Base-by-base conservation (phyloP, 2,329 filamentous ascomycete species). In the Monosporascus ibericus region DNA sequence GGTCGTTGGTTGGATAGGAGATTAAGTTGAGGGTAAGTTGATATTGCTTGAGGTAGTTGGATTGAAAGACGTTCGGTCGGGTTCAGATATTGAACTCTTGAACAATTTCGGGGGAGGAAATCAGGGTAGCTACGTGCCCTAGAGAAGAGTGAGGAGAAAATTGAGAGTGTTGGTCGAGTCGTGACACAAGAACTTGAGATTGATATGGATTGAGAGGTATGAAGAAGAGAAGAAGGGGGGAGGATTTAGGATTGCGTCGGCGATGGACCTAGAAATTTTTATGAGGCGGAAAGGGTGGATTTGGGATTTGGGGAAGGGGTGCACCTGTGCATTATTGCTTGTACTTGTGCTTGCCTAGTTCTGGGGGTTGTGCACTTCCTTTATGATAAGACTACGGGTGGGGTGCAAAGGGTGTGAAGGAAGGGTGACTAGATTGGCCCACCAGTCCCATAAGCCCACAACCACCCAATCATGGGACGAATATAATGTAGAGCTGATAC, bases 51-150 rank as follows among this genome's bases (percentile, higher is more conserved):
- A 59, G 58, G 61, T 62, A 62, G 64, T 66, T 60, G 56, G 62
- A 57, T 57, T 60, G 63, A 59, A 67, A 65, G 63, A 68, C 64
- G 61, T 65, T 68, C 63, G 66, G 61, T 62, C 65, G 55, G 56
- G 60, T 67, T 68, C 65, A 63, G 70, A 14, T 67, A 74, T 79
- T 81, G 78, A 78, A 87, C 85, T 88, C 85, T 87, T 85, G 80
- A 81, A 82, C 80, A 85, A 84, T 80, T 77, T 81, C 79, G 82
- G 79, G 77, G 75, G 73, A 75, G 75, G 63, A 64, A 44, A 72
- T 73, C 78, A 91, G 88, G 88, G 88, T 91, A 88, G 88, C 88
- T 91, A 82, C 75, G 87, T 90, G 88, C 88, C 88, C 88, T 91
- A 91, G 87, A 68, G 54, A 46, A 51, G 48, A 55, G 58, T 59